Base-by-base conservation (phyloP, 2,329 filamentous ascomycete species). In the Capronia epimyces region DNA sequence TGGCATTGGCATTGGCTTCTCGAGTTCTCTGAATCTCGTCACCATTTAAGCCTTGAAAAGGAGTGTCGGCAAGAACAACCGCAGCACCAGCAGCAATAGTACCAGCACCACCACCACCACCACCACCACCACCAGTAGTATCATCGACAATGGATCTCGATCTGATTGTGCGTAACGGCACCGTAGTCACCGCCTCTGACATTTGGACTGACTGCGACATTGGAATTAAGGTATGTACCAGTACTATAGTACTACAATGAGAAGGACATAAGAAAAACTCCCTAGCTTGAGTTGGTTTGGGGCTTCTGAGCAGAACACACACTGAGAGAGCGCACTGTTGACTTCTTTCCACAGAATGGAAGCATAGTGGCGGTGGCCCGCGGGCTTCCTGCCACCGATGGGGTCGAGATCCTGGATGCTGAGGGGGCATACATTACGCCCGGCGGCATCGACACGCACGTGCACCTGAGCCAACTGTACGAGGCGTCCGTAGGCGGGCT, bases 401-500 rank as follows among this genome's bases (percentile, higher is more conserved):
- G 61, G 2, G 72, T 69, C 1, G 53, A 66, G 27, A 52, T 72
- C 6, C 66, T 75, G n/a, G 69, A 75, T 58, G 73, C 73, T 9
- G 66, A 71, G 20, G 55, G 54, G 13, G 55, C 37, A 4, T 57
- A 56, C 55, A 55, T 50, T 49, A 59, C 52, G 47, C 65, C 72
- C 9, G 74, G 74, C 20, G 73, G 73, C 13, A 66, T 76, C 9
- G 73, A 76, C 57, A 67, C 68, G 3, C 74, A 76, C 60, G 73
- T 76, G 1, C 74, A 77, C 53, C 65, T 76, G 1, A 69, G 12
- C 56, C 71, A 76, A 59, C 71, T 70, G 15, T 49, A 49, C 24
- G 46, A 49, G n/a, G 44, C 44, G n/a, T 46, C 44, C 20, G 44
- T 46, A 15, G 31, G 25, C 32, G 39, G 44, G 10, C 44, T 46